Evolutionary conservation across 805 yeast species (phyloP), one percentile per base, ranked within the genome.

Genomic region (Lipomyces sp.): DNA sequence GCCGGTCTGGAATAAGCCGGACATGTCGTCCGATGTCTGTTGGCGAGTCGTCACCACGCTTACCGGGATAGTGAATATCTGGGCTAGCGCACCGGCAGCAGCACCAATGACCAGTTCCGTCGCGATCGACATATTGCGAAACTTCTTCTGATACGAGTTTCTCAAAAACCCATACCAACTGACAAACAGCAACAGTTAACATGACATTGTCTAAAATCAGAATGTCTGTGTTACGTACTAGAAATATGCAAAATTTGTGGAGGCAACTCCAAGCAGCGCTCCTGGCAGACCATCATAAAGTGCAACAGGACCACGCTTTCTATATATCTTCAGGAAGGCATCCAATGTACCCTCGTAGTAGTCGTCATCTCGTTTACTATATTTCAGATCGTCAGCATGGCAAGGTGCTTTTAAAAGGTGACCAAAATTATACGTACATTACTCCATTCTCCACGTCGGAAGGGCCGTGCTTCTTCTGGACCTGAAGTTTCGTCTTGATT

Each of bases 171-270:
- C 87, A 77, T 91, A 91, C 95, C 96, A 91, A 77, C 72, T 69
- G 24, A 15, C 2, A 39, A 3, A 24, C n/a, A 11, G 53, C 4
- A 34, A 5, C 5, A 34, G 10, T 29, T n/a, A 42, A 42, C n/a
- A 42, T n/a, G 6, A 7, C 18, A n/a, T 5, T 45, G 8, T 13
- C 24, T 24, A 24, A 24, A 24, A 32, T 30, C 10, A 33, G 32
- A 2, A 35, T 6, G 24, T 51, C 24, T 10, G 13, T 34, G 15
- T 11, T 13, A 63, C 70, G 7, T 60, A 69, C 72, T 90, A 91
- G 77, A 91, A 91, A 77, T 91, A 91, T 37, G 91, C 87, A 75
- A 91, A 91, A 72, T 88, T 89, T 74, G 90, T 90, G 7, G 89
- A 85, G 1, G 93, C 92, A 10, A 87, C 85, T 2, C 92, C 92